Percentiles rank a stretch among this genome's conserved stretches.
These are phyloP conservation scores for Taxawa tesnikishii DNA, from an alignment of 2,329 filamentous ascomycete species.

Conservation along the genomic window DNA sequence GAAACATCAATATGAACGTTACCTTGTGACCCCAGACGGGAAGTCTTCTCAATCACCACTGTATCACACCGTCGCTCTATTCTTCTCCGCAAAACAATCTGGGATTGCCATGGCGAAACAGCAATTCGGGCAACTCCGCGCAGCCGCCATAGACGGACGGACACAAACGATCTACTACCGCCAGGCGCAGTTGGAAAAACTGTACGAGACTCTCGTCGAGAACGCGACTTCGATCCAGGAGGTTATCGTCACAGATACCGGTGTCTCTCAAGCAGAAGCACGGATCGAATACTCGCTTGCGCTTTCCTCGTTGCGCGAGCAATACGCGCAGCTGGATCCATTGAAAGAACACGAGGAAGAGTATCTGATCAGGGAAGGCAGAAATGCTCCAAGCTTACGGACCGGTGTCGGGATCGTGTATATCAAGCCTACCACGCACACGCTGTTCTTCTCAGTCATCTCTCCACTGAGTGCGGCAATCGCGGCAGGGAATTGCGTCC, in stretches of 20 bases:
- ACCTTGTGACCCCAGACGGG: too few relatives aligned
- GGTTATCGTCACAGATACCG: constrained; percentile 29
- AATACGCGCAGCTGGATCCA: constrained; percentile 28
- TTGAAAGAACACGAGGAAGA: constrained; percentile 26
- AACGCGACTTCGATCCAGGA: constrained; percentile 23
- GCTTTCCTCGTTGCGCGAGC: constrained; percentile 25
- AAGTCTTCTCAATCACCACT: too few relatives aligned
- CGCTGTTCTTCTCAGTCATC: constrained; percentile 34
- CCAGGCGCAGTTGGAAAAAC: constrained; percentile 31
- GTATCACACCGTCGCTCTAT: too few relatives aligned
- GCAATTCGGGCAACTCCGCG: constrained; percentile 21
- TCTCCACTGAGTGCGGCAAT: constrained; percentile 34
- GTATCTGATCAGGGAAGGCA: constrained; percentile 28
- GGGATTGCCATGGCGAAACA: constrained; percentile 11
- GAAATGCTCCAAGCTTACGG: constrained; percentile 22
- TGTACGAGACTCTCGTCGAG: constrained; percentile 26
- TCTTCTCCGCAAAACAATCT: too few relatives aligned
- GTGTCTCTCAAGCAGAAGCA: constrained; percentile 23
- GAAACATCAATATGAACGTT: too few relatives aligned
- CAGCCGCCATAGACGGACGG: constrained; percentile 32
- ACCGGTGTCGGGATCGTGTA: constrained; percentile 31
- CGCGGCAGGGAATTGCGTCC: constrained; percentile 39
- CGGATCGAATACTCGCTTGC: constrained; percentile 29
- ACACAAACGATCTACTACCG: constrained; percentile 33
- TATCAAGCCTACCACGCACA: constrained; percentile 36